phyloP scores from a whole-genome alignment of 2,329 filamentous ascomycete genomes.

The Fusarium kyushuense region DNA sequence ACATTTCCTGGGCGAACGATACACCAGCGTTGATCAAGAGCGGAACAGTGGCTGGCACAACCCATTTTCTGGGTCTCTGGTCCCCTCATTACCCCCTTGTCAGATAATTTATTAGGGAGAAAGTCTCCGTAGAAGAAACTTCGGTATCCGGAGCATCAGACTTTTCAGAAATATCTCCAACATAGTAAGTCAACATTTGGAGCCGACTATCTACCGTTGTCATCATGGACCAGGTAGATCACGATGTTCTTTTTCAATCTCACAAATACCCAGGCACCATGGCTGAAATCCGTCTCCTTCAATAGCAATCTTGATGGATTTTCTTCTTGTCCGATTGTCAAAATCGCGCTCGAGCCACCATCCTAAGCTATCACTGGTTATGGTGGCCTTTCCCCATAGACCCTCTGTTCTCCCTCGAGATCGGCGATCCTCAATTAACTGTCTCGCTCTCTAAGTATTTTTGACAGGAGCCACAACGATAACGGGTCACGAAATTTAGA shows the following conservation, averaged over 20 bases:
- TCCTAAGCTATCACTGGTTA: conserved; percentile 13
- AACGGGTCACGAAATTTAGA: conserved; percentile 9
- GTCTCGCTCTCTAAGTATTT: conserved; percentile 18
- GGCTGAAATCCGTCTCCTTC: not conserved
- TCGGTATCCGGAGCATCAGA: not conserved
- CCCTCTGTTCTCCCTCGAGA: conserved; percentile 38
- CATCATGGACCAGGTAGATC: not conserved
- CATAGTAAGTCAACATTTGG: conserved; percentile 9
- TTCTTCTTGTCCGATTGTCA: conserved; percentile 8
- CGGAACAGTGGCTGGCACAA: conserved; percentile 20
- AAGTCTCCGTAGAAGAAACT: conserved; percentile 14
- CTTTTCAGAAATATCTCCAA: not conserved
- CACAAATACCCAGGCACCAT: not conserved
- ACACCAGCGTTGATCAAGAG: conserved; percentile 13
- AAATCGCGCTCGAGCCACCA: conserved; percentile 37
- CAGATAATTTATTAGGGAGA: conserved; percentile 14
- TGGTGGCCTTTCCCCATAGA: conserved; percentile 23
- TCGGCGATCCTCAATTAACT: conserved; percentile 40
- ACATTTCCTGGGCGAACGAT: conserved; percentile 14
- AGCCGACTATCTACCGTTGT: conserved; percentile 14
- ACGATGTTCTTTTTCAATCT: not conserved
- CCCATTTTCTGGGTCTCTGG: conserved; percentile 22
- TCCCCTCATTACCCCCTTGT: not conserved
- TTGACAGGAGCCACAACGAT: conserved; percentile 22
- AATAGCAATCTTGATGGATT: not conserved